Base-by-base conservation (phyloP, 108 stramenopile species). In the Nitzschia inconspicua region DNA sequence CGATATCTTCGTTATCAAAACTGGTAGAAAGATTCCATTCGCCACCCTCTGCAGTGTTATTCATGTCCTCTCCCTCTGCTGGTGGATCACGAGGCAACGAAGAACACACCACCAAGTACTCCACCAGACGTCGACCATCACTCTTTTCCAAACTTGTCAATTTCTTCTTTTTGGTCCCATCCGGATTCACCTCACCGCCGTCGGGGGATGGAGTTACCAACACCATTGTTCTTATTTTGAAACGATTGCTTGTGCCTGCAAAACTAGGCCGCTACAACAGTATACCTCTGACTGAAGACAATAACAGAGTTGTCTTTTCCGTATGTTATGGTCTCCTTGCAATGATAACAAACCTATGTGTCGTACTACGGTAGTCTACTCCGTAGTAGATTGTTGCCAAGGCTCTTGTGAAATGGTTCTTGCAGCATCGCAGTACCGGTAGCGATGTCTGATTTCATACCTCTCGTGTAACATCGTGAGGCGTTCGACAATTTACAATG, bases 61-160 rank as follows among this genome's bases (percentile, higher is more conserved):
- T 20, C 14, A 6, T 26, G 6, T 67, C 49, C 27, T 52, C 60
- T 22, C 52, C 47, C 11, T 60, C 41, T 7, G 22, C 16, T 9
- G 16, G 11, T 8, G 19, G 23, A 14, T 65, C 48, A 6, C 64
- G 57, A 4, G 51, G 50, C 8, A 75, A 50, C 14, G 67, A 69
- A 14, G 83, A 84, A 4, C 91, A 80, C 10, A 94, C 83, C 10
- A 91, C 86, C 57, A 94, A 85, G 52, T 94, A 95, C 59, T 95
- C 94, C 13, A 91, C 90, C 47, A 92, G 67, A 40, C 90, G 73
- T 18, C 81, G 73, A 25, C 76, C 79, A 25, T 60, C 66, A 29
- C 43, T 53, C 20, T 67, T 57, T 31, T 74, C 56, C 29, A 49
- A 26, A 14, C 41, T 53, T 7, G 52, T 31, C 39, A 66, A 32